These are phyloP conservation scores for Albugo candida DNA, from an alignment of 352 stramenopile genomes.

Conservation along the genomic window DNA sequence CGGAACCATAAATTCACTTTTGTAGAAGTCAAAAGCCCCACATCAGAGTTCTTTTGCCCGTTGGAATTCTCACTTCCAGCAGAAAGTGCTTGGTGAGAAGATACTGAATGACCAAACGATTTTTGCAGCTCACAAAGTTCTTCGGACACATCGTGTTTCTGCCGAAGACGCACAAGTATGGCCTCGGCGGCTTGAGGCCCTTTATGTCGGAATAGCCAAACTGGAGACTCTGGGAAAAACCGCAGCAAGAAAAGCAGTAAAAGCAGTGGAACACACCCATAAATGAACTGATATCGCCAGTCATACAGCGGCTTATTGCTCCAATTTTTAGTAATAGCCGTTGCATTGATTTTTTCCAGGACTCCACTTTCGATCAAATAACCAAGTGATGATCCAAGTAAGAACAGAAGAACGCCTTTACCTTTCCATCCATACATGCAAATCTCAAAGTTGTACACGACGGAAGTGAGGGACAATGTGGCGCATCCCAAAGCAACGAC, in stretches of 20 bases:
- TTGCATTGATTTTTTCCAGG: constrained; percentile 48
- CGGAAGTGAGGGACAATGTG: constrained; percentile 54
- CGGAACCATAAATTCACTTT: constrained; percentile 68
- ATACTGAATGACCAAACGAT: no score
- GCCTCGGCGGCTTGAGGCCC: constrained; percentile 47
- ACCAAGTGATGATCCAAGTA: constrained; percentile 38
- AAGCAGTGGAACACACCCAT: constrained; percentile 42
- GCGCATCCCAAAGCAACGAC: constrained; percentile 38
- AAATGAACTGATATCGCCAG: constrained; percentile 71
- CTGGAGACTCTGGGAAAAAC: constrained; percentile 54
- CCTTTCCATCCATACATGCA: constrained; percentile 74
- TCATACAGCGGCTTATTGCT: constrained; percentile 42
- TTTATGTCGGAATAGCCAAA: constrained; percentile 53
- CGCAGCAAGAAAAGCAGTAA: constrained; percentile 33
- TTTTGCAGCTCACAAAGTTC: constrained; percentile 43
- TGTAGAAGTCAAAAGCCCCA: constrained; percentile 26
- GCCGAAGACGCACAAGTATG: constrained; percentile 39
- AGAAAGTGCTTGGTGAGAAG: no score
- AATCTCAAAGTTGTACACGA: constrained; percentile 79
- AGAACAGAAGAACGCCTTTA: constrained; percentile 72
- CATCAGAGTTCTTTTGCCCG: no score
- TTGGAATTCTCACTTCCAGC: no score
- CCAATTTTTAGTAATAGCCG: constrained; percentile 38
- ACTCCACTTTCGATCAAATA: constrained; percentile 66
- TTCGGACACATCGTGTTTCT: constrained; percentile 68